Conservation (phyloP, 1,284 basidiomycete genomes). For the Xerocomus minutiporus region DNA sequence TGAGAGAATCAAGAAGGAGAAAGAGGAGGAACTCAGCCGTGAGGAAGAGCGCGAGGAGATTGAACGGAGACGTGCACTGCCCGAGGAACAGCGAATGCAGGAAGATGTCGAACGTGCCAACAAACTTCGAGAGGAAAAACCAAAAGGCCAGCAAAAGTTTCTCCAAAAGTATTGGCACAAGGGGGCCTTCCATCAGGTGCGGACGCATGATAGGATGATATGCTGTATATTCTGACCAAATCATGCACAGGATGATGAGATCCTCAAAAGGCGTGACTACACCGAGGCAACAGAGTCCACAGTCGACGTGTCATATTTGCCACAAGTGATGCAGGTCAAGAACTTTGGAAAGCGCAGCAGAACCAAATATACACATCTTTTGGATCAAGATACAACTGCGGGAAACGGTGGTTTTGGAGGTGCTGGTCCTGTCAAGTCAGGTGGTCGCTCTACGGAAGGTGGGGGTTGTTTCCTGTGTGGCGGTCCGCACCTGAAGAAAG, state of each 20-base stretch:
- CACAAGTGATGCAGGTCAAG: constrained; percentile 95
- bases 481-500: constrained; percentile 85
- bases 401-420: constrained; percentile 66
- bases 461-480: constrained; percentile 89
- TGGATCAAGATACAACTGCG: constrained; percentile 89
- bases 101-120: constrained; percentile 88
- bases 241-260: constrained; percentile 71
- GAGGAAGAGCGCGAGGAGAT: constrained; percentile 88
- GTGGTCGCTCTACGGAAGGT: constrained; percentile 51
- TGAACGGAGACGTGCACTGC: constrained; percentile 84
- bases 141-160: constrained; percentile 87
- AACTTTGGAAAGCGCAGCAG: constrained; percentile 92
- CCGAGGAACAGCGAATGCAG: constrained; percentile 84
- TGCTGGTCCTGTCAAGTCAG: constrained; percentile 48
- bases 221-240: constrained; percentile 11
- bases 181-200: constrained; percentile 93
- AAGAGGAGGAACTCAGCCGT: constrained; percentile 72
- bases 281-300: constrained; percentile 86
- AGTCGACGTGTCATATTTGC: constrained; percentile 80
- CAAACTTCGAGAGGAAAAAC: constrained; percentile 75
- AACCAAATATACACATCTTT: constrained; percentile 93
- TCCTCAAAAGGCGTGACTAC: constrained; percentile 81
- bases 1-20: constrained; percentile 85
- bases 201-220: constrained; percentile 11
- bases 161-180: constrained; percentile 99